Evolutionary conservation across 1,284 basidiomycete species (phyloP).

Genomic region (Vanrija pseudolonga): DNA sequence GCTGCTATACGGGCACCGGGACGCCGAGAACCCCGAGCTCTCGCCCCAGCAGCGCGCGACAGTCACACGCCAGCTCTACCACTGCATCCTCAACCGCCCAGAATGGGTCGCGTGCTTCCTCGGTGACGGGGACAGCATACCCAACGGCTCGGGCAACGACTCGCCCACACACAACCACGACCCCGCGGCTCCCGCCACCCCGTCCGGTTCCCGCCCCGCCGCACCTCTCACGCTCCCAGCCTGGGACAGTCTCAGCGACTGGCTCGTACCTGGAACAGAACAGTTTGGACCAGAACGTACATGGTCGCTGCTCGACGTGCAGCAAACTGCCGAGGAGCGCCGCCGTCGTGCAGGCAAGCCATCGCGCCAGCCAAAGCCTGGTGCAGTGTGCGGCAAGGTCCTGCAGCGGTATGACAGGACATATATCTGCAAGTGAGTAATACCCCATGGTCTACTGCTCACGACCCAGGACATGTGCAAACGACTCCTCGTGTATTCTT

Average conservation of each 20-base stretch:
- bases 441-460: neutral
- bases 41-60: conserved; percentile 20
- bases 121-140: neutral
- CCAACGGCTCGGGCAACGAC: neutral
- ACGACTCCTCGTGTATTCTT: conserved; percentile 82
- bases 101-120: conserved; percentile 28
- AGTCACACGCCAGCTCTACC: conserved; percentile 30
- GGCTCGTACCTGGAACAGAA: conserved; percentile 12
- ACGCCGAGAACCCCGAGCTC: conserved; percentile 16
- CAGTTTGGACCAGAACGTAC: conserved; percentile 15
- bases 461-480: conserved; percentile 71
- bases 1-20: conserved; percentile 9
- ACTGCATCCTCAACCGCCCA: conserved; percentile 27
- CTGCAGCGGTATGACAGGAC: conserved; percentile 61
- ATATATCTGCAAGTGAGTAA: conserved; percentile 81
- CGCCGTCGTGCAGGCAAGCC: conserved; percentile 15
- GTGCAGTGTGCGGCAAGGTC: conserved; percentile 38
- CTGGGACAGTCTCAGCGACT: conserved; percentile 22
- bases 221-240: neutral
- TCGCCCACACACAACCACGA: neutral
- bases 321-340: conserved; percentile 20
- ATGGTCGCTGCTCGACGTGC: conserved; percentile 16
- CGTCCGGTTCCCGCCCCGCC: neutral
- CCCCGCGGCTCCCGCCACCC: neutral
- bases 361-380: conserved; percentile 18